A percentile compares a stretch with the other conserved stretches of the same genome.
Evolutionary conservation across 225 moss, liverwort and hornwort genomes (phyloP).

Genomic region (Bryum argenteum): DNA sequence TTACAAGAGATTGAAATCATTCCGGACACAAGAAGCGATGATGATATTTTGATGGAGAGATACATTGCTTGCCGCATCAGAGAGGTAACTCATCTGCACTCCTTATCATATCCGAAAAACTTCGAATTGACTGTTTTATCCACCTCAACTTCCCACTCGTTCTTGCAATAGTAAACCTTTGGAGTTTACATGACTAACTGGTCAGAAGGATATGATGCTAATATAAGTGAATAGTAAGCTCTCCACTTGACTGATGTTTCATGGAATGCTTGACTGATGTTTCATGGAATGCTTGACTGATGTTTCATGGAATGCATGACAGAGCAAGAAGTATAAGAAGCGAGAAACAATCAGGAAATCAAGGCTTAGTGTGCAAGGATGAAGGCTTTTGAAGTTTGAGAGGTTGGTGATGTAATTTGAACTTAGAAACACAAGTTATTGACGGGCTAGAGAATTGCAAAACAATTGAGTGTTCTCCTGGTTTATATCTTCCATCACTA

Average conservation of each 20-base stretch:
- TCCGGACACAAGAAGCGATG: constrained; percentile 55
- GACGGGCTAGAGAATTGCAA: constrained; percentile 6
- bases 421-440: neutral
- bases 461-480: neutral
- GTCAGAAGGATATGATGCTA: no score
- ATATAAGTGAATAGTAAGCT: no score
- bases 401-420: constrained; percentile 4
- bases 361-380: constrained; percentile 57
- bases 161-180: no score
- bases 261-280: neutral
- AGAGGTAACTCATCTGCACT: constrained; percentile 51
- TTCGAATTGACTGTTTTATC: neutral
- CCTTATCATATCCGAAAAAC: neutral
- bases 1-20: constrained; percentile 65
- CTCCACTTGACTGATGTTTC: neutral
- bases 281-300: constrained; percentile 3
- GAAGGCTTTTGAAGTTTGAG: constrained; percentile 8
- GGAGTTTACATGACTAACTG: no score
- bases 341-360: constrained; percentile 64
- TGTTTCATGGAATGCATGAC: constrained; percentile 20
- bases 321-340: constrained; percentile 75
- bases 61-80: constrained; percentile 70
- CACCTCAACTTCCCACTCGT: no score
- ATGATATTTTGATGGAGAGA: constrained; percentile 67
- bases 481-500: neutral